phyloP scores from a whole-genome alignment of 768 basidiomycete species.

The Crucibulum laeve region DNA sequence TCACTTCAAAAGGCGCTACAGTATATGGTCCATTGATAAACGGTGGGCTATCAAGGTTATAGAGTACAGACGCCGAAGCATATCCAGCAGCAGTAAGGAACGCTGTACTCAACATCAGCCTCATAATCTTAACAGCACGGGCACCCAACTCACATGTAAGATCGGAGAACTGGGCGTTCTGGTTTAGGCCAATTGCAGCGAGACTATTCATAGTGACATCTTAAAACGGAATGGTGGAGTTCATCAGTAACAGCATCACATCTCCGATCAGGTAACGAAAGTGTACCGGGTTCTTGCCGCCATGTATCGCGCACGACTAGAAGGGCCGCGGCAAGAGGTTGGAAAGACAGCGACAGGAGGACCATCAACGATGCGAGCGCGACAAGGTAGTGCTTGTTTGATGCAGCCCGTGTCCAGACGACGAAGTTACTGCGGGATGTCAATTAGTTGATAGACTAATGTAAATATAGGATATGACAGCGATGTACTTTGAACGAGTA shows the following conservation, averaged over 20 bases:
- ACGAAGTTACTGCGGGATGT: constrained; percentile 33
- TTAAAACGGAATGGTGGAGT: constrained; percentile 10
- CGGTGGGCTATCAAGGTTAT: constrained; percentile 37
- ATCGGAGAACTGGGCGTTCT: constrained; percentile 39
- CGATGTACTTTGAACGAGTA: constrained; percentile 41
- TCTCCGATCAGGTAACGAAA: neutral
- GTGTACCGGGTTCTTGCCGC: constrained; percentile 35
- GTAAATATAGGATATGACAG: neutral
- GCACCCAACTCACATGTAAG: constrained; percentile 33
- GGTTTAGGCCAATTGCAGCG: constrained; percentile 38
- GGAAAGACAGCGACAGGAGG: constrained; percentile 40
- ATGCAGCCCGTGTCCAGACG: constrained; percentile 40
- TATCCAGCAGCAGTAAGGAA: constrained; percentile 54
- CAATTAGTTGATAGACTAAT: constrained; percentile 1
- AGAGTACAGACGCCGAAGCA: constrained; percentile 44
- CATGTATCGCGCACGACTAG: constrained; percentile 44
- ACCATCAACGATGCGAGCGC: constrained; percentile 44
- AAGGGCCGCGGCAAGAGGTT: constrained; percentile 49
- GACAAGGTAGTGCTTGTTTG: constrained; percentile 49
- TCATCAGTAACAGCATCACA: neutral
- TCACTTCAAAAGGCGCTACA: constrained; percentile 41
- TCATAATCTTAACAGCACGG: neutral
- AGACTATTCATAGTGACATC: constrained; percentile 33
- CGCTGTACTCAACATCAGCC: constrained; percentile 19
- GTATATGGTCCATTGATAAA: constrained; percentile 44